Evolutionary conservation across 2,329 filamentous ascomycete genomes (phyloP).

Genomic region (Curvularia sp.): DNA sequence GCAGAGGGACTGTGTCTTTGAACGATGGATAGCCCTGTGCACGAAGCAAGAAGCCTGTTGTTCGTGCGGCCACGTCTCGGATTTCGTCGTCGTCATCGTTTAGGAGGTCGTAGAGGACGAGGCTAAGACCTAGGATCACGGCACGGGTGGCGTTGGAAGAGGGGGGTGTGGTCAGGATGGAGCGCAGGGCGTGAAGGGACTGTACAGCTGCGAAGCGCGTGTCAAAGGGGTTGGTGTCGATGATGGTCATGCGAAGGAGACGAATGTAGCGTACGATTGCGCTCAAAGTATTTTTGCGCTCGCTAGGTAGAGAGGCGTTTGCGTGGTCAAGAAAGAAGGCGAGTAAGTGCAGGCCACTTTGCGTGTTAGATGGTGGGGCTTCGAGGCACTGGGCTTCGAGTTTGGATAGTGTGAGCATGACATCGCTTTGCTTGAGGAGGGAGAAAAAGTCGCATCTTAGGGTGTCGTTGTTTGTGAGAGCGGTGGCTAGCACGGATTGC

Average conservation of each 20-base stretch:
- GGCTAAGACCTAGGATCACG: conserved; percentile 35
- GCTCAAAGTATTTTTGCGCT: conserved; percentile 13
- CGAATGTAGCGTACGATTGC: conserved; percentile 37
- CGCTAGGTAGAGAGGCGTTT: conserved; percentile 17
- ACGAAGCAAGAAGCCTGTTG: conserved; percentile 57
- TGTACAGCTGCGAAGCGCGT: conserved; percentile 66
- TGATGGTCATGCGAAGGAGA: conserved; percentile 39
- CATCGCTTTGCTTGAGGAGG: conserved; percentile 20
- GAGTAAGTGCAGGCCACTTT: conserved; percentile 41
- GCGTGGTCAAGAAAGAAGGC: conserved; percentile 44
- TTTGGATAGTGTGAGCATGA: conserved; percentile 27
- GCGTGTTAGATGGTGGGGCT: conserved; percentile 40
- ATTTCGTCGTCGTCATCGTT: conserved; percentile 94
- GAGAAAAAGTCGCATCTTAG: conserved; percentile 27
- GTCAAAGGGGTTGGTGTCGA: conserved; percentile 62
- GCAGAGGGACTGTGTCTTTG: conserved; percentile 56
- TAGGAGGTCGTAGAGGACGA: conserved; percentile 56
- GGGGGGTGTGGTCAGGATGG: conserved; percentile 28
- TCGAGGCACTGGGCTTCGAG: conserved; percentile 39
- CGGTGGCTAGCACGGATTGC: conserved; percentile 35
- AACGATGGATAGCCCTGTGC: conserved; percentile 19
- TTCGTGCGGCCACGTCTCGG: conserved; percentile 67
- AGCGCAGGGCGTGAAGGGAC: conserved; percentile 59
- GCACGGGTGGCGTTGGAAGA: conserved; percentile 16
- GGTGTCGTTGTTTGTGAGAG: conserved; percentile 17